Evolutionary conservation across 2,329 filamentous ascomycete species (phyloP), one percentile per base, ranked within the genome.

Genomic region (Claviceps africana): DNA sequence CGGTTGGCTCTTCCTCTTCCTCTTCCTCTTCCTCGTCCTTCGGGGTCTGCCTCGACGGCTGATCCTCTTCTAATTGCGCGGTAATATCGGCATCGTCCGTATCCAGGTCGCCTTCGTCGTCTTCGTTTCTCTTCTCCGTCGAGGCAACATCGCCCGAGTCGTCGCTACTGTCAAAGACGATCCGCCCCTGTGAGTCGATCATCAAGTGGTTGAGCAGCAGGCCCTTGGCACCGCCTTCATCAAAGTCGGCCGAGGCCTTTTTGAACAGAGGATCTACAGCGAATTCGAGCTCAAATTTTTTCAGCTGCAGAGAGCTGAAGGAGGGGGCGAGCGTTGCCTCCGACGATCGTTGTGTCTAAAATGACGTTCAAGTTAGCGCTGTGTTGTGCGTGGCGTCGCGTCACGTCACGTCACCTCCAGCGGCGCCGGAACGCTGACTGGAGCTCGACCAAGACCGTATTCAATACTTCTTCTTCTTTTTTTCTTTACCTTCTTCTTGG

Each of bases 191-290:
- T 2, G 81, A 80, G 67, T 98, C 93, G 57, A 98, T 96, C 63
- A 91, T 88, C n/a, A 98, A 75, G 67, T 98, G 91, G 63, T 98
- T 98, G 33, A 98, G 77, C 21, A 98, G 75, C 43, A 98, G 75
- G 21, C 93, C 93, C 68, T 97, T 98, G 53, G 93, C 93, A 53
- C 93, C 93, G 21, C 93, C 93, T 70, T 98, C 93, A 64, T 98
- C 93, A 58, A 98, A 98, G 70, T 98, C 93, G 44, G 93, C 93
- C 6, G 91, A 95, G 0, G 91, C 91, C 64, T 98, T 98, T 65
- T 98, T 98, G 78, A 98, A 98, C n/a, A 98, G 71, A 2, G 93
- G 93, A 63, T 98, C 93, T 5, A 98, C 91, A 0, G 90, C 83
- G 58, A 98, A 96, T 63, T 98, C 93, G 45, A 97, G 77, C 61